Evolutionary conservation across 2,329 filamentous ascomycete genomes (phyloP).

Genomic region (Verticillium nonalfalfae): DNA sequence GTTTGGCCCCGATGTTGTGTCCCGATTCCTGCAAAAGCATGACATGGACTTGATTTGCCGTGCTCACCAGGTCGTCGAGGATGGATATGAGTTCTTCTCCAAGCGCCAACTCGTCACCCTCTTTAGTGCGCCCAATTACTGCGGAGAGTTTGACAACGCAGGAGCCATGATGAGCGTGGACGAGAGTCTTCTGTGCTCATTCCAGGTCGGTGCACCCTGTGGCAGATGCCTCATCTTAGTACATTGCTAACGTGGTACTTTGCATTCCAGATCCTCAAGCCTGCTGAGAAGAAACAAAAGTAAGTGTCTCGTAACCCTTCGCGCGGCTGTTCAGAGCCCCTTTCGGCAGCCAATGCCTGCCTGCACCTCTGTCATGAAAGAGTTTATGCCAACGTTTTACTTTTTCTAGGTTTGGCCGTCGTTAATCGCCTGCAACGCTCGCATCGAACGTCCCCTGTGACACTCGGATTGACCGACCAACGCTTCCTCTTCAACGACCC

Average conservation of each 20-base stretch:
- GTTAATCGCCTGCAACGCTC: slow-evolving; percentile 50
- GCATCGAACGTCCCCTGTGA: slow-evolving; percentile 3
- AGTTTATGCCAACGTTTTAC: slow-evolving; percentile 65
- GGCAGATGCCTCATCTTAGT: neutral
- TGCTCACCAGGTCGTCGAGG: slow-evolving; percentile 97
- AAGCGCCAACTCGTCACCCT: slow-evolving; percentile 96
- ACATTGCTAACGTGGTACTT: slow-evolving; percentile 5
- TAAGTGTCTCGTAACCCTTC: slow-evolving; percentile 72
- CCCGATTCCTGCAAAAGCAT: slow-evolving; percentile 95
- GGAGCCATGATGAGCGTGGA: slow-evolving; percentile 99
- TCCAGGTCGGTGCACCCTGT: slow-evolving; percentile 63
- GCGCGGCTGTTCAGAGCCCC: slow-evolving; percentile 57
- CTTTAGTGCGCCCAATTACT: slow-evolving; percentile 98
- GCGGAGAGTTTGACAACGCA: slow-evolving; percentile 98
- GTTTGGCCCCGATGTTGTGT: slow-evolving; percentile 95
- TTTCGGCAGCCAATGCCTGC: slow-evolving; percentile 54
- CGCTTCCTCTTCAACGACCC: neutral
- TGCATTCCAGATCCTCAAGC: slow-evolving; percentile 78
- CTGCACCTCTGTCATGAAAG: slow-evolving; percentile 62
- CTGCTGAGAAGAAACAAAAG: slow-evolving; percentile 99
- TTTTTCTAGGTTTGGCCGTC: slow-evolving; percentile 93
- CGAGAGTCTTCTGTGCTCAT: slow-evolving; percentile 95
- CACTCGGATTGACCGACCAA: neutral
- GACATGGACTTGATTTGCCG: slow-evolving; percentile 99
- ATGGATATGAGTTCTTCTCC: slow-evolving; percentile 99